Percentiles rank a stretch among this genome's conserved stretches.
Conservation (phyloP, 768 basidiomycete genomes). For the Pleurotus tuoliensis region DNA sequence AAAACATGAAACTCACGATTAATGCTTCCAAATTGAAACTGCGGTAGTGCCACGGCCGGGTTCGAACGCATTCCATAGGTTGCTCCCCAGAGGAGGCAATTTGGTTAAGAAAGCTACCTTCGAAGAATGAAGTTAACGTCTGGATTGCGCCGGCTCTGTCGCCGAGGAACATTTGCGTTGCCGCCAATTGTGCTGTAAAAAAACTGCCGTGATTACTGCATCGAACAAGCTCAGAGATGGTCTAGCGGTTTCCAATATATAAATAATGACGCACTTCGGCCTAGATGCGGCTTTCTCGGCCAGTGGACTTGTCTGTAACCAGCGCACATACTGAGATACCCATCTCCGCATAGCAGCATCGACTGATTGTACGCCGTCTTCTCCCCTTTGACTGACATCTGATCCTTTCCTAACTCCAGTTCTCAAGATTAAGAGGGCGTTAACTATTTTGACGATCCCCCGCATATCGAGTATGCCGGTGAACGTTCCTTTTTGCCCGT, state of each 20-base stretch:
- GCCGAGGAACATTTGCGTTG: conserved; percentile 35
- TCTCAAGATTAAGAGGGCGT: conserved; percentile 40
- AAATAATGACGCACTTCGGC: conserved; percentile 40
- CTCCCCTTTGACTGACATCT: conserved; percentile 6
- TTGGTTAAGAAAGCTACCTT: conserved; percentile 38
- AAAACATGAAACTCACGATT: conserved; percentile 34
- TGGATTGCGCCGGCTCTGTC: conserved; percentile 36
- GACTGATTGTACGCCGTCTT: too few species aligned
- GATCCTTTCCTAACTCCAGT: conserved; percentile 39
- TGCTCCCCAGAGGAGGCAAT: conserved; percentile 51
- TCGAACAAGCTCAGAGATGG: background rate
- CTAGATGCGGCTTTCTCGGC: conserved; percentile 37
- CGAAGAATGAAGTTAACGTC: conserved; percentile 38
- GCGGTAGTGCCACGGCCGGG: conserved; percentile 54
- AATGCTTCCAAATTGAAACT: conserved; percentile 57
- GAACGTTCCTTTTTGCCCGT: conserved; percentile 40
- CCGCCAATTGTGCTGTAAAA: conserved; percentile 41
- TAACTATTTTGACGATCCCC: conserved; percentile 45
- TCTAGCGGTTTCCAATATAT: background rate
- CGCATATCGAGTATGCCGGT: conserved; percentile 54
- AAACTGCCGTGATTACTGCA: conserved; percentile 53
- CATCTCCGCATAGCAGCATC: conserved; percentile 40
- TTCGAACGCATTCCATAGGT: conserved; percentile 53
- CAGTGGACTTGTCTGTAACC: conserved; percentile 40
- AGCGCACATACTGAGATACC: conserved; percentile 37